These are phyloP conservation scores for Aplosporella prunicola DNA, from an alignment of 2,329 filamentous ascomycete genomes.

Conservation along the genomic window DNA sequence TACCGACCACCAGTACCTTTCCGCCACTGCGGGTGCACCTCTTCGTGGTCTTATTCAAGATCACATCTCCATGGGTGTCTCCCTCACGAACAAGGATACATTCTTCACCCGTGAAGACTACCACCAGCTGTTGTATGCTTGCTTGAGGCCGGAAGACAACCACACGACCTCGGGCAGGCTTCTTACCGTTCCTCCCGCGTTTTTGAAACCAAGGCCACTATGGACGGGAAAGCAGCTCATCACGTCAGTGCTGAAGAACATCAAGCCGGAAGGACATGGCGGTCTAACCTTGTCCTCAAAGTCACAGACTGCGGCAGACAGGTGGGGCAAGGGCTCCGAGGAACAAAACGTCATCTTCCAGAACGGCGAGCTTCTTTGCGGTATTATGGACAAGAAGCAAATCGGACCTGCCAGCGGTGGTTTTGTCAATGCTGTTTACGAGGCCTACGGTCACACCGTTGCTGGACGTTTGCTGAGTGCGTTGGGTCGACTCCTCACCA, in stretches of 20 bases:
- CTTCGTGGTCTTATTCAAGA: constrained; percentile 95
- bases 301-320: constrained; percentile 64
- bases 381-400: constrained; percentile 92
- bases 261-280: constrained; percentile 65
- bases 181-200: constrained; percentile 67
- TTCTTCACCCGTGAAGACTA: constrained; percentile 85
- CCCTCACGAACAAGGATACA: constrained; percentile 81
- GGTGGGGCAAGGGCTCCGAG: constrained; percentile 70
- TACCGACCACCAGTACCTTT: constrained; percentile 94
- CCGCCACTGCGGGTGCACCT: constrained; percentile 85
- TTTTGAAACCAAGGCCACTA: constrained; percentile 68
- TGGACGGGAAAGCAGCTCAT: constrained; percentile 98
- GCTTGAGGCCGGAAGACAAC: constrained; percentile 78
- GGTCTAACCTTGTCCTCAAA: constrained; percentile 72
- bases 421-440: constrained; percentile 84
- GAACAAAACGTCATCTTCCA: constrained; percentile 75
- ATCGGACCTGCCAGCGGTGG: constrained; percentile 81
- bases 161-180: constrained; percentile 79
- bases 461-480: constrained; percentile 85
- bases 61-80: constrained; percentile 90
- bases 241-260: constrained; percentile 85
- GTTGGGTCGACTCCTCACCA: constrained; percentile 78
- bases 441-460: constrained; percentile 78
- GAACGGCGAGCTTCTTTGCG: constrained; percentile 77
- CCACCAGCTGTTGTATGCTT: constrained; percentile 86